These are phyloP conservation scores for Metschnikowia kunwiensis DNA, from an alignment of 805 yeast genomes.

Conservation along the genomic window DNA sequence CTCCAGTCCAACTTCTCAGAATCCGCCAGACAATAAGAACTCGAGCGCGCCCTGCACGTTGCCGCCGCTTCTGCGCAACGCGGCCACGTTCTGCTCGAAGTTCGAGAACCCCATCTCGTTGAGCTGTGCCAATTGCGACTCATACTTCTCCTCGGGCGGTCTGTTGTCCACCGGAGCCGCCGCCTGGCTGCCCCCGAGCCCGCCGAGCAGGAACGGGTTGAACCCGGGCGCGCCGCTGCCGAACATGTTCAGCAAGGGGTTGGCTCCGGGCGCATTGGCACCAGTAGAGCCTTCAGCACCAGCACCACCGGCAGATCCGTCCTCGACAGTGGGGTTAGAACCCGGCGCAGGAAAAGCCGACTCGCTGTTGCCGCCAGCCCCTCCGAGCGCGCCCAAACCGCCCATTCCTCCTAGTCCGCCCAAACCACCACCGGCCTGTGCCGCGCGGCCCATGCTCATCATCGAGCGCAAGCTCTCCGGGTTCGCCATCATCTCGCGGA, in stretches of 20 bases:
- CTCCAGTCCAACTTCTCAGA: no score
- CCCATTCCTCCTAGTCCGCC: slow-evolving; percentile 19
- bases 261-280: slow-evolving; percentile 25
- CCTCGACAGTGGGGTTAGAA: slow-evolving; percentile 33
- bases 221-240: slow-evolving; percentile 34
- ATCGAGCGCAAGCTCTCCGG: slow-evolving; percentile 83
- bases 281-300: slow-evolving; percentile 7
- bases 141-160: slow-evolving; percentile 47
- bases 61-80: slow-evolving; percentile 93
- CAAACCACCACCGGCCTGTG: slow-evolving; percentile 29
- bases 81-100: slow-evolving; percentile 87
- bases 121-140: slow-evolving; percentile 42
- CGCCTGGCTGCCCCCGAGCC: slow-evolving; percentile 24
- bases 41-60: slow-evolving; percentile 96
- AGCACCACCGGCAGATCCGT: slow-evolving; percentile 3
- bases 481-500: slow-evolving; percentile 66
- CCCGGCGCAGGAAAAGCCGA: slow-evolving; percentile 38
- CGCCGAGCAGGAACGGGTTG: slow-evolving; percentile 49
- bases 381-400: slow-evolving; percentile 8
- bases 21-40: slow-evolving; percentile 49
- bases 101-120: slow-evolving; percentile 71
- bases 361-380: slow-evolving; percentile 12
- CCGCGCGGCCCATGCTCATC: slow-evolving; percentile 68
- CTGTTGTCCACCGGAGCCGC: slow-evolving; percentile 36
- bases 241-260: slow-evolving; percentile 40